Evolutionary conservation across 2,329 filamentous ascomycete species (phyloP), one percentile per base, ranked within the genome.

Genomic region (Alternaria solani): DNA sequence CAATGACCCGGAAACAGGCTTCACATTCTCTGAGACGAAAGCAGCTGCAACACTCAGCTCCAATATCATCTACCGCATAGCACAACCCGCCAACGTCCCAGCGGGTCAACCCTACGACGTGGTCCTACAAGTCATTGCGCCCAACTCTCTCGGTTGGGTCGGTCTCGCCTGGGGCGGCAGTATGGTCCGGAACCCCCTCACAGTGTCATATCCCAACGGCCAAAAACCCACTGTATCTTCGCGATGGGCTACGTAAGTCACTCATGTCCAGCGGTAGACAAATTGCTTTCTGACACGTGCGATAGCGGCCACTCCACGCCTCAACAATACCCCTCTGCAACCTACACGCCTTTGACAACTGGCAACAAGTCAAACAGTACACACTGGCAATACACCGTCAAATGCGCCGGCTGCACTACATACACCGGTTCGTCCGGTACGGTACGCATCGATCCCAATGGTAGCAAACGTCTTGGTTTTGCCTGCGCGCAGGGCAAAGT

Each of bases 171-270:
- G 70, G 69, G 74, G 73, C 20, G 73, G 73, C 14, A 72, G 57
- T 47, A 76, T 76, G 74, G 42, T 72, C n/a, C 64, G 64, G 18
- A 75, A 75, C 54, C 74, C 74, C 14, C 65, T 76, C 9, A 73
- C 70, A 2, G 72, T 76, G 1, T 61, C 64, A 0, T 76, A 74
- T 56, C 67, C 70, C 23, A 76, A 74, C 34, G 71, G 72, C 4
- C 57, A 71, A 20, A 70, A 63, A 20, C 60, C 68, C 0, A 67
- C 68, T 8, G 59, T 73, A 2, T 74, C 73, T 8, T 73, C 72
- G 1, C 64, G 74, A 16, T 75, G 68, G 68, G 73, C 74, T 39
- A 70, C 68, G 74, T 76, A 68, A 67, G 70, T 47, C 5, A 51
- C 11, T 7, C n/a, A 23, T 20, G 2, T 6, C 5, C 12, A 11